Base-by-base conservation (phyloP, 345 rosid genomes). In the Populus pruinosa region DNA sequence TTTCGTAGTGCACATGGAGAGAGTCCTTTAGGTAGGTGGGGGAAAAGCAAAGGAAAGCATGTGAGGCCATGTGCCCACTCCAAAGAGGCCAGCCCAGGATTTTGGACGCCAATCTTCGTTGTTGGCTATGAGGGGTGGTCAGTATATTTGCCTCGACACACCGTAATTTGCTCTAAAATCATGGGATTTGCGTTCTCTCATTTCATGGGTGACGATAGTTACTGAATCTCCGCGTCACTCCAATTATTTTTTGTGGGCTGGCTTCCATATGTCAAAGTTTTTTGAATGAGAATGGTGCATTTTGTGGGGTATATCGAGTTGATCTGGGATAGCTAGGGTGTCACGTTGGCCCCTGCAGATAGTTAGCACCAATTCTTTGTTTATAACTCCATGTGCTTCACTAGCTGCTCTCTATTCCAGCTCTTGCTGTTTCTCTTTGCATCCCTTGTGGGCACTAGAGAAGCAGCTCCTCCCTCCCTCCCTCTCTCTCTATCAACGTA, bases 1-100 rank as follows among this genome's bases (percentile, higher is more conserved):
- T 69, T 29, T 71, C 17, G 14, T 66, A 70, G 77, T 53, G 79
- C 81, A 81, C 80, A 66, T 72, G 77, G 76, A 64, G 18, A 16
- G 18, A 16, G 18, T 3, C 18, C 18, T 16, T 39, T 47, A 47
- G 53, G 53, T 47, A 47, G 53, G 53, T 47, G 76, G 5, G 76
- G 71, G 76, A 56, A 76, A 70, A 55, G 41, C 72, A 68, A 67
- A 80, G 73, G 59, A 36, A 25, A 76, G 70, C 82, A 79, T 79
- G 80, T 73, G 80, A 73, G 35, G 70, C 71, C 80, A 68, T 68
- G 78, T 81, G 84, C 71, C 49, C 39, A n/a, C 47, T 65, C 59
- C 55, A 59, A 66, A 65, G 59, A 31, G 31, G 43, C 31, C 33
- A 21, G 23, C 8, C 64, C 10, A 43, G 76, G 18, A 78, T 43